Evolutionary conservation across 345 rosid species (phyloP), one percentile per base, ranked within the genome.

Genomic region (Aethionema arabicum): DNA sequence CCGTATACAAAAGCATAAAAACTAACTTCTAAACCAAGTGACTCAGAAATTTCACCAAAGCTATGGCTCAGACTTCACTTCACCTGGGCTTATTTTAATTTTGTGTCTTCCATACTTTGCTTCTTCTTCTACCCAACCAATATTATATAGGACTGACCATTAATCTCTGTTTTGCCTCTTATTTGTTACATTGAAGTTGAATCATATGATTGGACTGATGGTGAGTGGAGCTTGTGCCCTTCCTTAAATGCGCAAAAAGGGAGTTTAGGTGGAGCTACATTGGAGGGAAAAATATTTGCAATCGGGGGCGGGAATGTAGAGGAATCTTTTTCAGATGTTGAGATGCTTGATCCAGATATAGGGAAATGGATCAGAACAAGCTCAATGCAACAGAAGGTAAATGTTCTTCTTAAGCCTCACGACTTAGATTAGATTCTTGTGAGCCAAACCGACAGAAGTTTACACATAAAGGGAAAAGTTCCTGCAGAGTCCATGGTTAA

Each of bases 341-440:
- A 87, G 77, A 85, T 87, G 86, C 81, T 90, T 72, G 92, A 90
- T 75, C 79, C 82, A 58, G 79, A 80, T 65, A 55, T 84, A 4
- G 92, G 88, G 45, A 77, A 44, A 62, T 90, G 97, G 97, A 83
- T 86, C 33, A 66, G 42, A 48, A 49, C 82, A 21, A 78, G 73
- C 40, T 83, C 97, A 38, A 80, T 90, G 92, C 70, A 67, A 43
- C 81, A 83, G 59, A 72, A 76, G 97, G 97, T 90, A 67, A 51
- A 62, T 6, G 32, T 45, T 59, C 48, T 51, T 44, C 50, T 58
- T 35, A 30, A 57, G 50, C 51, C 54, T 9, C 54, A 43, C 52
- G 72, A 67, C 44, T 32, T 40, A 41, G 37, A 27, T 9, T 51
- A 41, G 44, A 58, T 67, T 8, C 38, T 31, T 65, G 6, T 3